Conservation (phyloP, 2,329 filamentous ascomycete genomes). For the Zarea fungicola region DNA sequence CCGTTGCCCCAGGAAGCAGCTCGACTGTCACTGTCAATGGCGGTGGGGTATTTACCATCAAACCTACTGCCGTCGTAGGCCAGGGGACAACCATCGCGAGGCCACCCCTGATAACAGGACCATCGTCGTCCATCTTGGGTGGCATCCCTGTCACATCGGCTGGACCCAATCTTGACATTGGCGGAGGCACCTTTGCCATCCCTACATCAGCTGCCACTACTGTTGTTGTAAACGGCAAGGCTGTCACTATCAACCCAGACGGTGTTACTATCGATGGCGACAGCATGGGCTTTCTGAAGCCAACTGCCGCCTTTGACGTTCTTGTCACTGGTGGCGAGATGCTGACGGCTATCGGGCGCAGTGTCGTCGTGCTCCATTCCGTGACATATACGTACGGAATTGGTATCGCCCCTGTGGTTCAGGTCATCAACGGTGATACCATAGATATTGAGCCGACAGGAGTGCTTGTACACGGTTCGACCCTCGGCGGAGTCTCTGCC, state of each 20-base stretch:
- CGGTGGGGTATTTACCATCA: constrained; percentile 42
- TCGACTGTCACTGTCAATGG: constrained; percentile 37
- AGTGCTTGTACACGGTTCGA: constrained; percentile 35
- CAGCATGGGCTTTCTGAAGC: constrained; percentile 31
- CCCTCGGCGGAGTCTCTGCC: constrained; percentile 38
- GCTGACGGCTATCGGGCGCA: constrained; percentile 38
- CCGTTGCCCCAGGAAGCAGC: constrained; percentile 31
- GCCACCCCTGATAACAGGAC: constrained; percentile 26
- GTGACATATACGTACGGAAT: constrained; percentile 43
- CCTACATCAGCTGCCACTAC: constrained; percentile 28
- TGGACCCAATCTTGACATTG: constrained; percentile 36
- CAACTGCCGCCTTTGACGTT: constrained; percentile 35
- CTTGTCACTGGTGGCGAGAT: constrained; percentile 45
- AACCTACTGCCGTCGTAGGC: constrained; percentile 41
- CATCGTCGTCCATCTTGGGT: constrained; percentile 34
- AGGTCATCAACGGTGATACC: constrained; percentile 44
- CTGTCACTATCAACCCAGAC: constrained; percentile 30
- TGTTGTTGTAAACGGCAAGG: constrained; percentile 27
- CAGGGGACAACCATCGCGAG: constrained; percentile 40
- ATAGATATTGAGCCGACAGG: constrained; percentile 45
- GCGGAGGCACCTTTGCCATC: constrained; percentile 38
- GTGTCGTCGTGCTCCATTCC: constrained; percentile 35
- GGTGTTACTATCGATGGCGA: constrained; percentile 31
- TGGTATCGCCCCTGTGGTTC: constrained; percentile 26
- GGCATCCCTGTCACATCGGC: constrained; percentile 37